These are phyloP conservation scores for Cinnamomum chago DNA, from an alignment of 164 flowering plant genomes.

Conservation along the genomic window DNA sequence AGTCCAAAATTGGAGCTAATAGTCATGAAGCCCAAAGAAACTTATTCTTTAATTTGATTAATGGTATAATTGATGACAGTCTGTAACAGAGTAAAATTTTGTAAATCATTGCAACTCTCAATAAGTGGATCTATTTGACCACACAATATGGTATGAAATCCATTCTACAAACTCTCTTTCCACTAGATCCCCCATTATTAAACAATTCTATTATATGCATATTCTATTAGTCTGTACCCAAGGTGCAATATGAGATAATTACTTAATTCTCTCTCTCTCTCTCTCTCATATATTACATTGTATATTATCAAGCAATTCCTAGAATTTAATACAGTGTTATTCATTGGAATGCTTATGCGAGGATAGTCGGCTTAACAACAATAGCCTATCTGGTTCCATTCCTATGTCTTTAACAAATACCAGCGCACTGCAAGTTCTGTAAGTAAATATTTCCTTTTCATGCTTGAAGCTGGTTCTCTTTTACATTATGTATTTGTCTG, in stretches of 20 bases:
- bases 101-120: too few relatives aligned
- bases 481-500: background rate
- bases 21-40: too few relatives aligned
- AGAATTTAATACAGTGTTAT: conserved; percentile 12
- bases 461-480: background rate
- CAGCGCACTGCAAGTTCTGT: conserved; percentile 58
- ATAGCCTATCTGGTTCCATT: conserved; percentile 50
- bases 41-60: too few relatives aligned
- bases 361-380: conserved; percentile 75
- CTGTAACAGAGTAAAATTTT: too few relatives aligned
- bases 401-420: conserved; percentile 52
- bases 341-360: conserved; percentile 26
- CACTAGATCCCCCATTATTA: too few relatives aligned
- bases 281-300: background rate
- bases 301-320: background rate
- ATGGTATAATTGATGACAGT: too few relatives aligned
- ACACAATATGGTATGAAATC: too few relatives aligned
- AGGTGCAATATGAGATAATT: background rate
- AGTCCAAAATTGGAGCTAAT: too few relatives aligned
- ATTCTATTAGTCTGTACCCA: background rate
- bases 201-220: too few relatives aligned
- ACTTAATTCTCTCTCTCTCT: background rate
- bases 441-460: conserved; percentile 22
- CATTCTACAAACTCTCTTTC: too few relatives aligned
- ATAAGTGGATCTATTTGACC: too few relatives aligned